Percentiles rank a stretch among this genome's conserved stretches.
Evolutionary conservation across 768 basidiomycete genomes (phyloP).

Genomic region (Suillus hirtellus): DNA sequence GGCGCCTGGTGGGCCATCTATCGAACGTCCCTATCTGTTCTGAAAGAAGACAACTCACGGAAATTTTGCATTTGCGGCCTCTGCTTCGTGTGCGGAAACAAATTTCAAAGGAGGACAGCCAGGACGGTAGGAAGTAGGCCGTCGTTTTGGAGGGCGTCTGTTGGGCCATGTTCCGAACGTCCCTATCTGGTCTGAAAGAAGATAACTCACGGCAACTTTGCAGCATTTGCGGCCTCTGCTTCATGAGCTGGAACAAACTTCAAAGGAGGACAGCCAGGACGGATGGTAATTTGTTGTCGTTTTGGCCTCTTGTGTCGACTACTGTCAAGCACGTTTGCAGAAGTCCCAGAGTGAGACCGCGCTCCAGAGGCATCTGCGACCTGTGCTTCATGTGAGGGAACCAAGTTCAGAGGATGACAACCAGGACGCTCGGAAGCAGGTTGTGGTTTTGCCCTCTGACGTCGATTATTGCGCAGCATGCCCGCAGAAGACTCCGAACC

Average conservation of each 20-base stretch:
- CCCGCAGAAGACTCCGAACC: neutral
- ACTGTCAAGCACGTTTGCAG: neutral
- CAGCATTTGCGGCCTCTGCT: conserved; percentile 28
- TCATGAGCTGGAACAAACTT: conserved; percentile 25
- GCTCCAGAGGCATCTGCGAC: conserved; percentile 22
- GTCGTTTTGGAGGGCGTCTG: neutral
- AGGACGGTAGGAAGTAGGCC: neutral
- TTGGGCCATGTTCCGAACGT: neutral
- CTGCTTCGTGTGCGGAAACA: conserved; percentile 28
- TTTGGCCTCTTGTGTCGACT: neutral
- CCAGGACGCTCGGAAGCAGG: neutral
- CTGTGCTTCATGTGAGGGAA: conserved; percentile 31
- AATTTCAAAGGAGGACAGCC: conserved; percentile 21
- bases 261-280: conserved; percentile 21
- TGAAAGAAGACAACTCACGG: conserved; percentile 13
- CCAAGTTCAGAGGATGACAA: conserved; percentile 23
- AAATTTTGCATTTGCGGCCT: conserved; percentile 24
- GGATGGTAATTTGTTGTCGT: neutral
- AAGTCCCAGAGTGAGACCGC: neutral
- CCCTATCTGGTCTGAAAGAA: neutral
- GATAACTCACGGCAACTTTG: conserved; percentile 8
- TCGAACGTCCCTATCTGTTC: neutral
- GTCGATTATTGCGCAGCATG: neutral
- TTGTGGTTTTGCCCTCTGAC: neutral
- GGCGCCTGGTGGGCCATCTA: neutral